Base-by-base conservation (phyloP, 306 rosid genomes). In the Phaseolus lunatus region DNA sequence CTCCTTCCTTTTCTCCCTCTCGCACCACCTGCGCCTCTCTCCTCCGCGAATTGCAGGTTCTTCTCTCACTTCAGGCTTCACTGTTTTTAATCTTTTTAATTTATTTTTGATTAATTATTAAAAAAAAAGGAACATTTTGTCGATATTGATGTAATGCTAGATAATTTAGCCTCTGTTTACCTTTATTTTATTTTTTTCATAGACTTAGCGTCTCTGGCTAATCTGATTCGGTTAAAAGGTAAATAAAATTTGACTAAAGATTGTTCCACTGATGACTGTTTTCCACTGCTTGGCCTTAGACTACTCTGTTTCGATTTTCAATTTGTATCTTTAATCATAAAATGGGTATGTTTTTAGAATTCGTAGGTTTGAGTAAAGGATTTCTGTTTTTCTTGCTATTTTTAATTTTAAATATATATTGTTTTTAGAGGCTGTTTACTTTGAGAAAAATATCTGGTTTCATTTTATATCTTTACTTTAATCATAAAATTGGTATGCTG, bases 21-120 rank as follows among this genome's bases (percentile, higher is more conserved):
- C 95, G 91, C 66, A 92, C 97, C 33, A 92, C 98, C 70, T 94
- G 98, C 76, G 96, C 92, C 65, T 94, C 98, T 50, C 95, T 94
- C 64, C 97, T 94, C 63, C 89, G 73, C 16, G 88, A 94, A 69
- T 90, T 94, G 86, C 96, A 94, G 96, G 98, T 89, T 78, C 61
- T 54, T 59, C 31, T 1, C 6, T 13, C 33, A 18, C 1, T 63
- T 64, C 29, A 26, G 0, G 6, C 3, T 2, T 13, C 16, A 57
- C 57, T 33, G 75, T 18, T 62, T 14, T 2, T 49, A 3, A 41
- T 4, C 24, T 49, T 76, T 48, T 26, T 47, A n/a, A 23, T 53
- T 3, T 2, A 2, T 15, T 16, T 73, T 73, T 18, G 0, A 14
- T 27, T 9, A 58, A 26, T 73, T 16, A 44, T 58, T 44, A 5